These are phyloP conservation scores for Corchorus capsularis DNA, from an alignment of 345 rosid species.

Conservation along the genomic window DNA sequence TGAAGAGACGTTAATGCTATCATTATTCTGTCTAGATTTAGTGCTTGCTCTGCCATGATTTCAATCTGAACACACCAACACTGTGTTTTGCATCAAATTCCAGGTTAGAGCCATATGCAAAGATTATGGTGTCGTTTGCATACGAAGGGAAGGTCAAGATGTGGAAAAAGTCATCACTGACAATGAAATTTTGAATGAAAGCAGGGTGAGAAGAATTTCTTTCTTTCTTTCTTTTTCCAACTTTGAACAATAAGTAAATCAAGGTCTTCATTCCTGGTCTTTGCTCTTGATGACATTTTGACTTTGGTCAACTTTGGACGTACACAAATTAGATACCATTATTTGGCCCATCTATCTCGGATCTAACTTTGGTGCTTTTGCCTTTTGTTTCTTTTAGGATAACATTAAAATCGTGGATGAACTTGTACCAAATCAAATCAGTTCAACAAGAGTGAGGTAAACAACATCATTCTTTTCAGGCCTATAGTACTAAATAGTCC, in stretches of 20 bases:
- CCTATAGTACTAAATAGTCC: not conserved
- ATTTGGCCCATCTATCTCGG: not conserved
- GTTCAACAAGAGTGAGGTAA: slow-evolving; percentile 84
- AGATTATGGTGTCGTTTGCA: slow-evolving; percentile 84
- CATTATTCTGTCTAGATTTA: not conserved
- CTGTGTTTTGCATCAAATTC: slow-evolving; percentile 8
- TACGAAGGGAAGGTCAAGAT: slow-evolving; percentile 80
- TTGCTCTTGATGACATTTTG: not conserved
- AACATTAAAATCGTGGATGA: slow-evolving; percentile 68
- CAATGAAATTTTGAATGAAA: slow-evolving; percentile 53
- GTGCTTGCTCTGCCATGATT: not conserved
- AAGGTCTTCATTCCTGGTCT: not conserved
- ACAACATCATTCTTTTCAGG: not conserved
- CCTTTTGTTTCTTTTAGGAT: slow-evolving; percentile 37
- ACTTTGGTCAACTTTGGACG: not conserved
- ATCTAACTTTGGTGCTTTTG: not conserved
- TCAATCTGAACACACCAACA: not conserved
- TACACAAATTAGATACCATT: not conserved
- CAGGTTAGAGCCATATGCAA: slow-evolving; percentile 67
- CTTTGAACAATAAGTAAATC: not conserved
- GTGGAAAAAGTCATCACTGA: slow-evolving; percentile 54
- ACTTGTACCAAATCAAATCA: slow-evolving; percentile 72
- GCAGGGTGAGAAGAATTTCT: slow-evolving; percentile 38
- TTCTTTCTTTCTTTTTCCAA: not conserved
- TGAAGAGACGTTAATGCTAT: not conserved